These are phyloP conservation scores for Candida qinlingensis DNA, from an alignment of 805 yeast genomes.

Conservation along the genomic window DNA sequence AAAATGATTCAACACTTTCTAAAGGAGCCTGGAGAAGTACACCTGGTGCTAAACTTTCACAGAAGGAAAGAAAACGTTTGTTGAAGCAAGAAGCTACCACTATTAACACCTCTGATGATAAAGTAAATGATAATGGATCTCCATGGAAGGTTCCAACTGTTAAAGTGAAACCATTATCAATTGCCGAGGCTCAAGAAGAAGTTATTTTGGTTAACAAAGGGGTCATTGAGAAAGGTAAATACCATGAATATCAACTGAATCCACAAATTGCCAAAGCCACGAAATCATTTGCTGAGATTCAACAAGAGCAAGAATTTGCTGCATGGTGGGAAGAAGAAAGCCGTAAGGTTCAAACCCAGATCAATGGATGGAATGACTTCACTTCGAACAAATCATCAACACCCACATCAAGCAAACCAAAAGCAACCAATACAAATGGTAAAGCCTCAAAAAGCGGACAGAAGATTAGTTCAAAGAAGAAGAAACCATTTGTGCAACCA, in stretches of 20 bases:
- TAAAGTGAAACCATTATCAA: slow-evolving; percentile 12
- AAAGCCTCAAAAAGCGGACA: neutral
- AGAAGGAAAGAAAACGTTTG: slow-evolving; percentile 50
- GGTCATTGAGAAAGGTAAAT: slow-evolving; percentile 23
- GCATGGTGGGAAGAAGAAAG: slow-evolving; percentile 86
- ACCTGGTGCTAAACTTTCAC: slow-evolving; percentile 33
- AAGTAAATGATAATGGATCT: neutral
- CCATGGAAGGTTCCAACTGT: slow-evolving; percentile 21
- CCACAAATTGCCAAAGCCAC: slow-evolving; percentile 8
- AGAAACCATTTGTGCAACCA: slow-evolving; percentile 5
- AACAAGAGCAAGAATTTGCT: slow-evolving; percentile 79
- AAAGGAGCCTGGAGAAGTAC: slow-evolving; percentile 11
- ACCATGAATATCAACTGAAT: slow-evolving; percentile 6
- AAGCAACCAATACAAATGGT: slow-evolving; percentile 1
- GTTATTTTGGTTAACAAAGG: slow-evolving; percentile 22
- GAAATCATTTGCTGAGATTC: slow-evolving; percentile 60
- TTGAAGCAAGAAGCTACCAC: slow-evolving; percentile 23
- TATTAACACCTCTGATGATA: slow-evolving; percentile 5
- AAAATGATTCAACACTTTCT: neutral
- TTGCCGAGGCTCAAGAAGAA: slow-evolving; percentile 17
- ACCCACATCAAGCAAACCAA: neutral
- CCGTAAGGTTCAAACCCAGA: slow-evolving; percentile 48
- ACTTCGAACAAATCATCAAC: neutral
- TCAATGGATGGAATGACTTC: slow-evolving; percentile 13
- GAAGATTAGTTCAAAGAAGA: slow-evolving; percentile 6